These are phyloP conservation scores for Ananas comosus DNA, from an alignment of 176 grass and related monocot species.

Conservation along the genomic window DNA sequence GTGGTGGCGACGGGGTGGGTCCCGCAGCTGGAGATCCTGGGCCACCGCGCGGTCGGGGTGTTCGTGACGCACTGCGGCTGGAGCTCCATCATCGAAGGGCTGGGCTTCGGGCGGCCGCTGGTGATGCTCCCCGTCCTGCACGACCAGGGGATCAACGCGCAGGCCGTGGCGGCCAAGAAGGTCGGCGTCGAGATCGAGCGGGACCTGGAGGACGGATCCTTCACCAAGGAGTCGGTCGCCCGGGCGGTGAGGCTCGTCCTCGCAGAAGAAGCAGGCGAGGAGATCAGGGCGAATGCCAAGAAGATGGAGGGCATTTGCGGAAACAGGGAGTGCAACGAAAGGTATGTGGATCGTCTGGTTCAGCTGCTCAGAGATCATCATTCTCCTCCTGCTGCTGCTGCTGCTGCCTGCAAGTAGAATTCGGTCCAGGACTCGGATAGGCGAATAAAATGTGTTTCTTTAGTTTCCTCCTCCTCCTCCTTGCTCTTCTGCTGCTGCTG, in stretches of 20 bases:
- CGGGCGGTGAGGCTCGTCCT: constrained; percentile 22
- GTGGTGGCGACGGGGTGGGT: constrained; percentile 23
- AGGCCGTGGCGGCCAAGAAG: not conserved
- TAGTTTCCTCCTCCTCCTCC: too few relatives aligned
- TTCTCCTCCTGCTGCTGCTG: too few relatives aligned
- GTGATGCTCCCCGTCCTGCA: constrained; percentile 28
- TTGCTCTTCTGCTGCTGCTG: too few relatives aligned
- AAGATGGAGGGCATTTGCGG: constrained; percentile 3
- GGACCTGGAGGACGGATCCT: constrained; percentile 14
- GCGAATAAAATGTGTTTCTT: too few relatives aligned
- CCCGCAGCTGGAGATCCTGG: constrained; percentile 30
- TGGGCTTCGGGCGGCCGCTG: constrained; percentile 27
- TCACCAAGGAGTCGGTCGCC: constrained; percentile 15
- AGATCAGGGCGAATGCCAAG: constrained; percentile 14
- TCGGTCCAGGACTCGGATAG: too few relatives aligned
- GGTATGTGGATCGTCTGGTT: constrained; percentile 21
- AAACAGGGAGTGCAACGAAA: constrained; percentile 14
- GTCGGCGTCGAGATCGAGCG: constrained; percentile 23
- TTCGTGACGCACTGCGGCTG: constrained; percentile 39
- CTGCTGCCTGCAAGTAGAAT: too few relatives aligned
- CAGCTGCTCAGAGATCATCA: not conserved
- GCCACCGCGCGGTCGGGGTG: constrained; percentile 22
- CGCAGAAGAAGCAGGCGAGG: constrained; percentile 22
- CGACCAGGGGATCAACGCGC: constrained; percentile 27
- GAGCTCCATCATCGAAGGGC: constrained; percentile 32